phyloP scores from a whole-genome alignment of 2,329 filamentous ascomycete genomes.

The Colletotrichum melonis region DNA sequence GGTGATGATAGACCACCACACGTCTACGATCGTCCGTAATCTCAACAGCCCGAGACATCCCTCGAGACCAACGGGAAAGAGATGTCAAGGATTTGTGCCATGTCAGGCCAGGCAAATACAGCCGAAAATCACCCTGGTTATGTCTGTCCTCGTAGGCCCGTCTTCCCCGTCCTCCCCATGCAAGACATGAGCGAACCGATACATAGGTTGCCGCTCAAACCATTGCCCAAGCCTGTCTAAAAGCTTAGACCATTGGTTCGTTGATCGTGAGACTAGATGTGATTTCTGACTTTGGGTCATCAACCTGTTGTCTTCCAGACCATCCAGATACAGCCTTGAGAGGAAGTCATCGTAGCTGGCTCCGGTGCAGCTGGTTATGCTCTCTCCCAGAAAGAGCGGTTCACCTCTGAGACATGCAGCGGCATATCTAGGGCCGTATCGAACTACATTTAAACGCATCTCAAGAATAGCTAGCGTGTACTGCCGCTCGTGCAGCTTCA shows the following conservation, averaged over 20 bases:
- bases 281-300: background rate
- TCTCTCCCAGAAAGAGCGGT: background rate
- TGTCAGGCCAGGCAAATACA: background rate
- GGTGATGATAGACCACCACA: background rate
- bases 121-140: background rate
- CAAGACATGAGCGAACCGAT: background rate
- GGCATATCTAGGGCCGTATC: background rate
- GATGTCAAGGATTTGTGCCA: background rate
- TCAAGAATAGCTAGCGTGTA: background rate
- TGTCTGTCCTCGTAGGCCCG: background rate
- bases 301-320: background rate
- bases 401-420: slow-evolving; percentile 8
- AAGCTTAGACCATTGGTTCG: slow-evolving; percentile 12
- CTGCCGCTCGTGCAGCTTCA: background rate
- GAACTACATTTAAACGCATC: background rate
- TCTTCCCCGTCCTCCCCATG: background rate
- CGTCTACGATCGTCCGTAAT: background rate
- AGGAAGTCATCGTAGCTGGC: background rate
- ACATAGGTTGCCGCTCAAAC: background rate
- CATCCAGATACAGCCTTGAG: background rate
- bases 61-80: background rate
- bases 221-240: background rate
- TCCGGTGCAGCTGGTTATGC: background rate
- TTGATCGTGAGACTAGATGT: background rate
- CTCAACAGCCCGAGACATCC: background rate